Base-by-base conservation (phyloP, 2,329 filamentous ascomycete genomes). In the Cylindrodendrum hubeiense region DNA sequence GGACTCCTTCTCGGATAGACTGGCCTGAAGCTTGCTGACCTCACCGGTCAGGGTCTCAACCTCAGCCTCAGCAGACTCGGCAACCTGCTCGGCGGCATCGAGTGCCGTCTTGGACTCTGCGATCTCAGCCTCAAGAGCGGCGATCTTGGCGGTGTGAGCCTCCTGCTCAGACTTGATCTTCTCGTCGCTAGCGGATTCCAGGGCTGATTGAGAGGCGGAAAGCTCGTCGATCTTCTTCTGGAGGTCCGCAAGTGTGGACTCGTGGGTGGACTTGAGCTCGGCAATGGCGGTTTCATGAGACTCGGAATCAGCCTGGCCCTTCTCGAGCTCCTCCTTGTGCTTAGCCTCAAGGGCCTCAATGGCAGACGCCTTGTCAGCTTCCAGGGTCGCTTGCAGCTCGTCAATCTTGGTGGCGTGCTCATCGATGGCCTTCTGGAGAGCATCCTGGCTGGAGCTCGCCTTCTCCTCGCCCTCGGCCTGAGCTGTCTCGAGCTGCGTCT, bases 151-250 rank as follows among this genome's bases (percentile, higher is more conserved):
- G 17, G 78, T 77, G 60, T 80, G 83, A 1, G 82, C 82, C 50
- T 84, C 80, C 34, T 80, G 77, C 61, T 85, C 83, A 22, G 78
- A 79, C 54, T 84, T 82, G 24, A 82, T 65, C 70, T 81, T 84
- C 41, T 82, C 79, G 54, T 82, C 80, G 69, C 81, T 83, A 13
- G 82, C 81, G 24, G 79, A 77, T 72, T 85, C 82, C 7, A 86
- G 73, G 5, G 79, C 77, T n/a, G 77, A 76, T 54, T 84, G 84
- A 2, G 84, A 83, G 2, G 83, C 79, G 1, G 81, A 80, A 56
- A 90, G 75, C 43, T 86, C 84, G 21, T 87, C 83, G 33, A 91
- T 81, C 76, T 87, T 85, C 72, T 81, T 84, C 76, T 90, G 84
- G 49, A 90, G 77, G 21, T 84, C 83, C 24, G 80, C 80, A 30